These are phyloP conservation scores for Lepiota venenata DNA, from an alignment of 768 basidiomycete species.

Conservation along the genomic window DNA sequence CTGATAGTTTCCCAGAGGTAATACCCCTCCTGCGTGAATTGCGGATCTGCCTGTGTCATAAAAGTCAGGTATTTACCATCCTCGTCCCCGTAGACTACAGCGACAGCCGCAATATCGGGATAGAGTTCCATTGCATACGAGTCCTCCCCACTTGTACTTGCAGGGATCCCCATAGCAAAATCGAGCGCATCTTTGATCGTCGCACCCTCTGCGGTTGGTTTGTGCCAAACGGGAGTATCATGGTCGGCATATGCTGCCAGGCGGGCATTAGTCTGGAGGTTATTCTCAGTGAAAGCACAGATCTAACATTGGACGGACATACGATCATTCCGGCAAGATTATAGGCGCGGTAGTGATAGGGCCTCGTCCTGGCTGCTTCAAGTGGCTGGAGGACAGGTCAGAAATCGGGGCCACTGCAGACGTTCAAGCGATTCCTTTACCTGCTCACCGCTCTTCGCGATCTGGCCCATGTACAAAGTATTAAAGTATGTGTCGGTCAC, in stretches of 20 bases:
- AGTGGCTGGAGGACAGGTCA: slow-evolving; percentile 38
- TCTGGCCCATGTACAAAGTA: slow-evolving; percentile 47
- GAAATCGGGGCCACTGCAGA: background rate
- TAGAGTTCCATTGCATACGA: slow-evolving; percentile 47
- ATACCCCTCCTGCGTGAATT: slow-evolving; percentile 41
- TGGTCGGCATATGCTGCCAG: slow-evolving; percentile 44
- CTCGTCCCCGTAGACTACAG: slow-evolving; percentile 57
- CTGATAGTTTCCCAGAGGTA: slow-evolving; percentile 39
- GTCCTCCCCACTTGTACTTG: slow-evolving; percentile 27
- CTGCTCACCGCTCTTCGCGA: slow-evolving; percentile 56
- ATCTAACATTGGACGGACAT: slow-evolving; percentile 17
- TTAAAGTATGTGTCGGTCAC: slow-evolving; percentile 49
- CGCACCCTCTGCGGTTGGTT: slow-evolving; percentile 43
- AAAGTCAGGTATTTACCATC: slow-evolving; percentile 51
- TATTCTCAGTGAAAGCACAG: background rate
- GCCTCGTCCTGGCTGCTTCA: slow-evolving; percentile 56
- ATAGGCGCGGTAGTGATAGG: slow-evolving; percentile 66
- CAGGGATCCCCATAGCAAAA: slow-evolving; percentile 47
- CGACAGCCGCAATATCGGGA: slow-evolving; percentile 56
- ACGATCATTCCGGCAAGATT: slow-evolving; percentile 70
- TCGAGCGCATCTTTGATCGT: slow-evolving; percentile 60
- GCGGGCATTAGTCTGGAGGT: slow-evolving; percentile 50
- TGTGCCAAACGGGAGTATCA: slow-evolving; percentile 43
- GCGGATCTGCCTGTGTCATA: slow-evolving; percentile 33
- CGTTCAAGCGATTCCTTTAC: slow-evolving; percentile 22